Evolutionary conservation across 306 rosid genomes (phyloP).

Genomic region (Mucuna pruriens): DNA sequence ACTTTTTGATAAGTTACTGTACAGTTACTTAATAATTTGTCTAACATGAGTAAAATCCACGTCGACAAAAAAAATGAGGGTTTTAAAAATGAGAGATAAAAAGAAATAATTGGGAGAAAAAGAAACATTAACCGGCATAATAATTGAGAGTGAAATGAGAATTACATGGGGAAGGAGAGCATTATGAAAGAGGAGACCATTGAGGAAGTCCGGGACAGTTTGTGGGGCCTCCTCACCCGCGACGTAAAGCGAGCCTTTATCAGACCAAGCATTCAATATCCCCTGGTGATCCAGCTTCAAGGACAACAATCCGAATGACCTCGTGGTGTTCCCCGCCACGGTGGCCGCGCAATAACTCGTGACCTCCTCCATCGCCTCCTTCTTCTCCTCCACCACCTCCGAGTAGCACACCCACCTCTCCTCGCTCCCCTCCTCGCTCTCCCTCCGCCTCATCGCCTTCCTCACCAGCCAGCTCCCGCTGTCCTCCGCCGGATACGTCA

Average conservation of each 20-base stretch:
- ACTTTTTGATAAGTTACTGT: background rate
- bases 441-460: constrained; percentile 80
- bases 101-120: background rate
- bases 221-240: constrained; percentile 62
- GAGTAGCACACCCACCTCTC: constrained; percentile 96
- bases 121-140: no score
- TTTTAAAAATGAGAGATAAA: background rate
- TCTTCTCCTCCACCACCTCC: constrained; percentile 77
- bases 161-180: constrained; percentile 48
- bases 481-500: constrained; percentile 34
- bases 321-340: constrained; percentile 6
- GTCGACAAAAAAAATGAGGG: background rate
- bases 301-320: constrained; percentile 50
- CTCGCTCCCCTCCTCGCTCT: constrained; percentile 42
- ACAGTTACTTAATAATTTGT: background rate
- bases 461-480: constrained; percentile 51
- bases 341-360: constrained; percentile 50
- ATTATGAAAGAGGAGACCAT: constrained; percentile 28
- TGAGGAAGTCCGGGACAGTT: constrained; percentile 62
- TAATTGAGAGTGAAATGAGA: background rate
- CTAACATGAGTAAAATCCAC: background rate
- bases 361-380: constrained; percentile 57
- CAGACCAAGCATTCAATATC: constrained; percentile 90
- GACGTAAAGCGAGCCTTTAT: constrained; percentile 73
- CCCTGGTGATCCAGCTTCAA: constrained; percentile 87